Evolutionary conservation across 192 early-diverging fungal genomes (phyloP).

Genomic region (Coemansia brasiliensis): DNA sequence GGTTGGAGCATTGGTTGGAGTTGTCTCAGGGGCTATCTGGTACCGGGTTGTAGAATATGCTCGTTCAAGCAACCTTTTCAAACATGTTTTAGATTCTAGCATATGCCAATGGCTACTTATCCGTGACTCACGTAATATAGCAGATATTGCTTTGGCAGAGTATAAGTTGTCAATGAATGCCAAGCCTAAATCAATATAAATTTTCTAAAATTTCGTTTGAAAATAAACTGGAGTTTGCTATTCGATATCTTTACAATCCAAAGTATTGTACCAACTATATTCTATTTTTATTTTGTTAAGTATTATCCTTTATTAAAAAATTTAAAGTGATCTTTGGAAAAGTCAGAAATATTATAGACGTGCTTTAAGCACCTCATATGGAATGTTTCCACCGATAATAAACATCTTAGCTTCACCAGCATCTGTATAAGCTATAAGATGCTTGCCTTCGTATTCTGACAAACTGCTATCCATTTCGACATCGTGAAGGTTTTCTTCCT

Average conservation of each 20-base stretch:
- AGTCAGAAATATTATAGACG: too few relatives aligned
- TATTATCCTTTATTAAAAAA: too few relatives aligned
- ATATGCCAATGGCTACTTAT: slow-evolving; percentile 40
- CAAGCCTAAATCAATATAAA: background rate
- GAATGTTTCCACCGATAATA: too few relatives aligned
- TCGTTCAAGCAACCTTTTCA: slow-evolving; percentile 14
- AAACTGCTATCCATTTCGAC: background rate
- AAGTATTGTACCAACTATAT: too few relatives aligned
- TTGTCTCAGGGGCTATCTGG: slow-evolving; percentile 25
- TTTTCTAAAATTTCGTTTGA: too few relatives aligned
- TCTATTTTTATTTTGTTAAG: too few relatives aligned
- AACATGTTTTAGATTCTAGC: slow-evolving; percentile 5
- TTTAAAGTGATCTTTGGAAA: too few relatives aligned
- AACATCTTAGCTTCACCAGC: too few relatives aligned
- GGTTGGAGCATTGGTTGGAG: slow-evolving; percentile 22
- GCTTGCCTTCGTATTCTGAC: background rate
- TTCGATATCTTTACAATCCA: too few relatives aligned
- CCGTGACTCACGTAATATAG: slow-evolving; percentile 32
- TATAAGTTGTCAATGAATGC: slow-evolving; percentile 27
- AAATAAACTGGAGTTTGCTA: too few relatives aligned
- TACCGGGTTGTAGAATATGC: slow-evolving; percentile 17
- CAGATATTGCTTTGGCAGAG: slow-evolving; percentile 38
- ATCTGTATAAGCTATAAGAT: background rate
- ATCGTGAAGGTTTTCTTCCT: too few relatives aligned
- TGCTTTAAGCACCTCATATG: too few relatives aligned